Evolutionary conservation across 768 basidiomycete genomes (phyloP).

Genomic region (Mycena filopes): DNA sequence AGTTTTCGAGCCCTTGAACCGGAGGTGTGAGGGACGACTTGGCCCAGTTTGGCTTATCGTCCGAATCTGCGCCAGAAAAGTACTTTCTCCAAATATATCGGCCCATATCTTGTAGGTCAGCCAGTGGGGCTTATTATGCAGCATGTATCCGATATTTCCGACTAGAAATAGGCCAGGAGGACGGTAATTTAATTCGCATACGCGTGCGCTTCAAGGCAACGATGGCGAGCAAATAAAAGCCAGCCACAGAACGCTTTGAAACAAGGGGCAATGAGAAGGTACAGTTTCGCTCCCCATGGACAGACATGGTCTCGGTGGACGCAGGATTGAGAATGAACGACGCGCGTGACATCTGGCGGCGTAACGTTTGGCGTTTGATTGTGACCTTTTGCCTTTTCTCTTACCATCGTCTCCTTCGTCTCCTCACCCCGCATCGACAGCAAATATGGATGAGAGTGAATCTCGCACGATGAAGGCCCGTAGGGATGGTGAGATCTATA

Average conservation of each 20-base stretch:
- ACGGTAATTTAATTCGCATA: constrained; percentile 36
- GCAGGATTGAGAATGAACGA: too few species aligned
- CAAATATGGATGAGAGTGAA: constrained; percentile 57
- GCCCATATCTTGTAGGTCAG: constrained; percentile 45
- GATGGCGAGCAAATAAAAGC: background rate
- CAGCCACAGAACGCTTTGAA: background rate
- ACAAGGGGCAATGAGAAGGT: constrained; percentile 4
- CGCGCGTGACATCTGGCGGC: too few species aligned
- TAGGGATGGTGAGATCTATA: constrained; percentile 66
- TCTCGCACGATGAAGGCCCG: constrained; percentile 82
- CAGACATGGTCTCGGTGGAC: too few species aligned
- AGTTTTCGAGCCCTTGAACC: constrained; percentile 42
- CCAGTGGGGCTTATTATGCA: constrained; percentile 41
- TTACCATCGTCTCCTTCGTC: constrained; percentile 30
- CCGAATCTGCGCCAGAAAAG: constrained; percentile 52
- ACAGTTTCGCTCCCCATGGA: too few species aligned
- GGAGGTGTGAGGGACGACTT: constrained; percentile 35
- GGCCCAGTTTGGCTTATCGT: constrained; percentile 41
- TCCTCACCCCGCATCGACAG: constrained; percentile 35
- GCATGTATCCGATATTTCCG: constrained; percentile 45
- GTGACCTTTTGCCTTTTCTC: too few species aligned
- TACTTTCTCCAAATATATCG: constrained; percentile 45
- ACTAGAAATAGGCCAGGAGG: constrained; percentile 47
- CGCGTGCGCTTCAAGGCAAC: constrained; percentile 8
- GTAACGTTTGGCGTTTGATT: too few species aligned